Base-by-base conservation (phyloP, 768 basidiomycete genomes). In the Gymnopilus junonius region DNA sequence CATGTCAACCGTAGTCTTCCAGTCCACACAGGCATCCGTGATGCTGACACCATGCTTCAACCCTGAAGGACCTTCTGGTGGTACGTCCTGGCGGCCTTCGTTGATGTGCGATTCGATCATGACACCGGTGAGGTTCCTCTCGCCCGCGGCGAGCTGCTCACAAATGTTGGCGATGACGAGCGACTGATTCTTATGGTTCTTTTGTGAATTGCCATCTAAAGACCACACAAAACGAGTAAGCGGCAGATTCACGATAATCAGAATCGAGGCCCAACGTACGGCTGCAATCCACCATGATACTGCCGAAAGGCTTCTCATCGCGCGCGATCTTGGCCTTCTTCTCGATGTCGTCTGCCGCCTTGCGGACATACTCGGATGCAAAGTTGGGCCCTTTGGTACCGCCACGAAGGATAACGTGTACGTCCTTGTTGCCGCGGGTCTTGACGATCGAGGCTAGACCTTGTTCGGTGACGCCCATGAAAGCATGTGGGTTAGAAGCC, bases 51-150 rank as follows among this genome's bases (percentile, higher is more conserved):
- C 93, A 61, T 89, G 80, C 75, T 91, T 93, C 67, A 95, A 83
- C 8, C 73, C 84, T 17, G 77, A 67, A 0, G 91, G 89, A 7
- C 95, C 92, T 43, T 79, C 82, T 2, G 82, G 67, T 2, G 97
- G 95, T 14, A 97, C 92, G 68, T 95, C 92, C 79, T 99, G 97
- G 63, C 89, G 82, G 20, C 97, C 97, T 54, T 89, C 91, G 71
- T 92, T 90, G 77, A 99, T 89, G 75, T 98, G 92, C 12, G 91
- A 93, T 79, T 99, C 97, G 73, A 99, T 86, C 97, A 99, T 99
- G 61, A 98, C 94, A 48, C 97, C 97, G 5, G 93, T 93, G 76
- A 99, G 91, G 69, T 83, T 81, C 61, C 75, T 81, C 64, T 87
- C 80, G 27, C 94, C 94, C 7, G 84, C 83, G 6, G 74, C 77